Percentiles rank a stretch among this genome's conserved stretches.
These are phyloP conservation scores for Penicillium alfredii DNA, from an alignment of 495 filamentous ascomycete species.

Conservation along the genomic window DNA sequence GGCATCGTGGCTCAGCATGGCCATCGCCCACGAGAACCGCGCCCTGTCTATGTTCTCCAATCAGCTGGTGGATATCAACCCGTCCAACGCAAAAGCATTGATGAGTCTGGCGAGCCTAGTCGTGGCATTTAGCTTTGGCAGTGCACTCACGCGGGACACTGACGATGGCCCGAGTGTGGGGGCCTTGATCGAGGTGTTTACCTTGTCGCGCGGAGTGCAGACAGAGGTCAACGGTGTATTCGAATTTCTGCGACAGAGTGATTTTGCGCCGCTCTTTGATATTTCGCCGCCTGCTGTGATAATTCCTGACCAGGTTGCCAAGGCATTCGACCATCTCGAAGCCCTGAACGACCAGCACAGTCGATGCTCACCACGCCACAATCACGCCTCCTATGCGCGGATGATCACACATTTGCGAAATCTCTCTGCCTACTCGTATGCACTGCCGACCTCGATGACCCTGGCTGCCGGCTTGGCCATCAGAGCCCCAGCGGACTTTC, in stretches of 20 bases:
- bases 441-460: constrained; percentile 19
- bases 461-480: constrained; percentile 21
- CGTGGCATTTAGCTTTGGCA: constrained; percentile 21
- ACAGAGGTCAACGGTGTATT: constrained; percentile 4
- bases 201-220: constrained; percentile 19
- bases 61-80: constrained; percentile 7
- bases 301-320: constrained; percentile 5
- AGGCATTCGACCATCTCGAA: constrained; percentile 13
- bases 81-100: constrained; percentile 18
- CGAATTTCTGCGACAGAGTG: constrained; percentile 12
- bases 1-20: constrained; percentile 16
- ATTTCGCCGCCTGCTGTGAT: not conserved
- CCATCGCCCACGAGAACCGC: constrained; percentile 21
- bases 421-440: constrained; percentile 11
- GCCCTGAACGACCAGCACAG: constrained; percentile 8
- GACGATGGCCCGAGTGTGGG: constrained; percentile 14
- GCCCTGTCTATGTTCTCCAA: constrained; percentile 18
- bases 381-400: constrained; percentile 4
- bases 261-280: constrained; percentile 20
- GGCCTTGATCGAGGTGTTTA: constrained; percentile 18
- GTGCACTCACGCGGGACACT: constrained; percentile 7
- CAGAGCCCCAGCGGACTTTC: constrained; percentile 5
- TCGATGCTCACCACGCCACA: not conserved
- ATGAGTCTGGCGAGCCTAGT: constrained; percentile 18
- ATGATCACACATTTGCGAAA: constrained; percentile 8